phyloP scores from a whole-genome alignment of 2,329 filamentous ascomycete genomes.

The Phoma sp. region DNA sequence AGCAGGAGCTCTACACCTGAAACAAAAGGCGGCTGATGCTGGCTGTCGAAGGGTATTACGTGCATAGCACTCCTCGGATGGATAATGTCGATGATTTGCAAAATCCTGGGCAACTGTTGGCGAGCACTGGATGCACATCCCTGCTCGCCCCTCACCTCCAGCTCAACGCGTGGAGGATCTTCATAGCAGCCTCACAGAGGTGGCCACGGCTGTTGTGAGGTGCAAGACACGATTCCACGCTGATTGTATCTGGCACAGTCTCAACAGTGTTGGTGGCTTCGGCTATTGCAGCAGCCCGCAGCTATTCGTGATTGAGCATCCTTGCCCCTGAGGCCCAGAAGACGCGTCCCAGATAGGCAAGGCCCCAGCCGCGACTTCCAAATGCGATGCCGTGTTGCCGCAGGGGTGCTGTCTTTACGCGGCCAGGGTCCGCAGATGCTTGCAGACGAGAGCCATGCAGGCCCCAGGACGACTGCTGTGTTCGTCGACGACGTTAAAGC shows the following conservation, averaged over 20 bases:
- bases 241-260: neutral
- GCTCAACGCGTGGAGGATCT: slow-evolving; percentile 11
- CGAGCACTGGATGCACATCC: slow-evolving; percentile 4
- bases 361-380: slow-evolving; percentile 25
- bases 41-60: slow-evolving; percentile 3
- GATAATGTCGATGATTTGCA: slow-evolving; percentile 13
- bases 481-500: neutral
- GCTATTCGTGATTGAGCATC: slow-evolving; percentile 8
- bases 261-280: slow-evolving; percentile 3
- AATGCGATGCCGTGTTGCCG: slow-evolving; percentile 23
- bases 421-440: slow-evolving; percentile 2
- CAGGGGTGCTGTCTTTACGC: neutral
- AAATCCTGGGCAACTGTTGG: slow-evolving; percentile 5
- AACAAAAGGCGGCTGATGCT: slow-evolving; percentile 18
- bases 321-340: slow-evolving; percentile 22
- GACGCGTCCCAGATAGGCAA: slow-evolving; percentile 24
- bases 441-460: neutral
- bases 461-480: slow-evolving; percentile 1
- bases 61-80: slow-evolving; percentile 7
- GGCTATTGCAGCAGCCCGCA: slow-evolving; percentile 3
- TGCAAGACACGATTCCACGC: neutral
- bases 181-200: neutral
- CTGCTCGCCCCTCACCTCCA: slow-evolving; percentile 6
- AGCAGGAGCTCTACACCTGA: slow-evolving; percentile 13
- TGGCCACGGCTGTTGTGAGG: neutral